Evolutionary conservation across 176 grass and related monocot genomes (phyloP).

Genomic region (Cenchrus americanus): DNA sequence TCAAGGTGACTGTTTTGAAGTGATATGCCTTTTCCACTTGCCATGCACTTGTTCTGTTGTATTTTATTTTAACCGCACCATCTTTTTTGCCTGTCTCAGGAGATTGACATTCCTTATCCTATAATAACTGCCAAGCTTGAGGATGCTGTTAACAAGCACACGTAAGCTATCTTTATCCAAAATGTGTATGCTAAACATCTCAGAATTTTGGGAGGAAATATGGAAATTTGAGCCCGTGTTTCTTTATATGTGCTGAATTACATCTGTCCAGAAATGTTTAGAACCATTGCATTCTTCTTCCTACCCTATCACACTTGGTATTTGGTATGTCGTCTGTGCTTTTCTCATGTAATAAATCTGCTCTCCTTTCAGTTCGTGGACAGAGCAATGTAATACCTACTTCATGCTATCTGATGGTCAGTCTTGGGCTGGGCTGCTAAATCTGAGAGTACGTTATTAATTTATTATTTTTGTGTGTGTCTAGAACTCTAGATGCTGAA

Average conservation of each 20-base stretch:
- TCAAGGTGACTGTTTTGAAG: slow-evolving; percentile 57
- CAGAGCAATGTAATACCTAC: slow-evolving; percentile 67
- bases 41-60: slow-evolving; percentile 11
- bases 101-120: slow-evolving; percentile 75
- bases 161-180: slow-evolving; percentile 57
- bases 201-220: neutral
- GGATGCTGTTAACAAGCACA: slow-evolving; percentile 72
- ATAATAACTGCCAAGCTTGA: slow-evolving; percentile 66
- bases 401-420: slow-evolving; percentile 61
- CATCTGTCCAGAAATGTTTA: slow-evolving; percentile 19
- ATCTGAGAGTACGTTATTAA: slow-evolving; percentile 57
- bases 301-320: neutral
- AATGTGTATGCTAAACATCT: slow-evolving; percentile 32
- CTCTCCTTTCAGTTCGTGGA: slow-evolving; percentile 67
- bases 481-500: neutral
- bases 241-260: slow-evolving; percentile 13
- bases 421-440: slow-evolving; percentile 71
- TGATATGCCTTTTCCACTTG: slow-evolving; percentile 18
- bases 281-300: slow-evolving; percentile 16
- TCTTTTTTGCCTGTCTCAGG: slow-evolving; percentile 45
- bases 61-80: slow-evolving; percentile 33
- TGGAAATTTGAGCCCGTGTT: neutral
- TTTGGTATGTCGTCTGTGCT: slow-evolving; percentile 1
- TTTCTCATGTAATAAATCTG: slow-evolving; percentile 31
- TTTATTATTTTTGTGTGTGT: slow-evolving; percentile 14